phyloP scores from a whole-genome alignment of 495 filamentous ascomycete genomes.

The Podospora bellae-mahoneyi region DNA sequence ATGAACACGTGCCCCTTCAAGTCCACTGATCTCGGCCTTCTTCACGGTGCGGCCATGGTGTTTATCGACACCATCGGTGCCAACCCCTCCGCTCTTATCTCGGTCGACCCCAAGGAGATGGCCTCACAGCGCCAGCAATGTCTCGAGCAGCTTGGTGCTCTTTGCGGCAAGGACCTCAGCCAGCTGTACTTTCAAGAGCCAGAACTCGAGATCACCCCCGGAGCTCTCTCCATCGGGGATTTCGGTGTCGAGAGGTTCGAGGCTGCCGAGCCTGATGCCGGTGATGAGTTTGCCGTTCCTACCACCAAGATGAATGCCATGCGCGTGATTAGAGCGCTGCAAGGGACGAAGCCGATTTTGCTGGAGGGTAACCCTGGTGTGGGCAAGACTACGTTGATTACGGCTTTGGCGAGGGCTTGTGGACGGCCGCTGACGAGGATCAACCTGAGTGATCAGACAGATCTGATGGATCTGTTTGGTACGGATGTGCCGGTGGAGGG shows the following conservation, averaged over 20 bases:
- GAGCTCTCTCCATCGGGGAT: conserved; percentile 60
- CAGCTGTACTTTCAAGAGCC: conserved; percentile 59
- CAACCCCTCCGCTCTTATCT: conserved; percentile 81
- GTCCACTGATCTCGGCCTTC: conserved; percentile 42
- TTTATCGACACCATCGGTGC: conserved; percentile 94
- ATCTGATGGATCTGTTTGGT: conserved; percentile 95
- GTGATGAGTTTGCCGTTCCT: conserved; percentile 78
- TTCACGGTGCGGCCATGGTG: conserved; percentile 92
- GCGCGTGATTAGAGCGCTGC: conserved; percentile 84
- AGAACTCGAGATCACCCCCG: conserved; percentile 42
- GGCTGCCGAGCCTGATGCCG: conserved; percentile 47
- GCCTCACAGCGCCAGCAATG: conserved; percentile 63
- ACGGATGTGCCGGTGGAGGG: conserved; percentile 95
- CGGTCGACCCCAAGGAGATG: conserved; percentile 58
- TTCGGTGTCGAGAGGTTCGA: conserved; percentile 61
- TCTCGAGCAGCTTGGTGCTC: conserved; percentile 63
- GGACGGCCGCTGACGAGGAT: conserved; percentile 83
- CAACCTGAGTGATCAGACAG: conserved; percentile 96
- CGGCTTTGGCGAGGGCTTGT: conserved; percentile 72
- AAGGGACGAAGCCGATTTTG: conserved; percentile 83
- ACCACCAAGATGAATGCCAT: conserved; percentile 88
- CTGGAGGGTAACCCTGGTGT: conserved; percentile 96
- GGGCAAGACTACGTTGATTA: conserved; percentile 91
- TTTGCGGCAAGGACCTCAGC: conserved; percentile 61
- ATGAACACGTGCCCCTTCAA: conserved; percentile 59